Percentiles rank a stretch among this genome's conserved stretches.
These are phyloP conservation scores for Centaurea solstitialis DNA, from an alignment of 129 eudicot species.

Conservation along the genomic window DNA sequence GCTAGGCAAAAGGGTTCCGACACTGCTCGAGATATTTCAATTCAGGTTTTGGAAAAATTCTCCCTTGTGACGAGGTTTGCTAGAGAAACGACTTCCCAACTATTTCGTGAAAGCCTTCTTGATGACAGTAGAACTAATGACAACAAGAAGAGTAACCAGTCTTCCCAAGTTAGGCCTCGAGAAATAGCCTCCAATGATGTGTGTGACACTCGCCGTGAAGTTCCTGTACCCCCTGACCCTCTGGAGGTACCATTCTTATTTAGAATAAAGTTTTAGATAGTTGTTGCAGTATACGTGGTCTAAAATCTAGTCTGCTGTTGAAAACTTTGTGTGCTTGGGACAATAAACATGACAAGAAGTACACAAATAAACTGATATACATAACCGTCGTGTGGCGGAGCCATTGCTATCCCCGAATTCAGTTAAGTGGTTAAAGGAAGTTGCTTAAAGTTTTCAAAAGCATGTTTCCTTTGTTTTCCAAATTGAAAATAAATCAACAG, in stretches of 20 bases:
- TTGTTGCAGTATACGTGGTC: neutral
- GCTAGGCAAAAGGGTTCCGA: conserved; percentile 59
- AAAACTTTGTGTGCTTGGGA: neutral
- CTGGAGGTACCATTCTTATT: conserved; percentile 57
- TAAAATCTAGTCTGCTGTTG: neutral
- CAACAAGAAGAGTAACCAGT: conserved; percentile 47
- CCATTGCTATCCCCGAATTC: neutral
- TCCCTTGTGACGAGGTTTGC: conserved; percentile 97
- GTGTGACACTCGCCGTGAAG: conserved; percentile 31
- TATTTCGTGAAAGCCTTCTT: conserved; percentile 68
- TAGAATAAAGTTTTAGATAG: neutral
- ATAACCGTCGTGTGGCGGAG: neutral
- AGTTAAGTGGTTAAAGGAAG: neutral
- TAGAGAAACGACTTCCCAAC: conserved; percentile 96
- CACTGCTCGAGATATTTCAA: conserved; percentile 90
- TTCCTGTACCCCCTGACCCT: conserved; percentile 75
- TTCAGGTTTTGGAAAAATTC: conserved; percentile 85
- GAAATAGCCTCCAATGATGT: conserved; percentile 34
- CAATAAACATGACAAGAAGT: neutral
- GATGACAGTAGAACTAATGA: conserved; percentile 57
- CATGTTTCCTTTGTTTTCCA: neutral
- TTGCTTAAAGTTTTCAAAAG: neutral
- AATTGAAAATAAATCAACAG: neutral
- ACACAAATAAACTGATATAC: neutral
- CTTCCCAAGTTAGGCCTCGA: conserved; percentile 31